Evolutionary conservation across 345 rosid genomes (phyloP).

Genomic region (Erodium maritimum): DNA sequence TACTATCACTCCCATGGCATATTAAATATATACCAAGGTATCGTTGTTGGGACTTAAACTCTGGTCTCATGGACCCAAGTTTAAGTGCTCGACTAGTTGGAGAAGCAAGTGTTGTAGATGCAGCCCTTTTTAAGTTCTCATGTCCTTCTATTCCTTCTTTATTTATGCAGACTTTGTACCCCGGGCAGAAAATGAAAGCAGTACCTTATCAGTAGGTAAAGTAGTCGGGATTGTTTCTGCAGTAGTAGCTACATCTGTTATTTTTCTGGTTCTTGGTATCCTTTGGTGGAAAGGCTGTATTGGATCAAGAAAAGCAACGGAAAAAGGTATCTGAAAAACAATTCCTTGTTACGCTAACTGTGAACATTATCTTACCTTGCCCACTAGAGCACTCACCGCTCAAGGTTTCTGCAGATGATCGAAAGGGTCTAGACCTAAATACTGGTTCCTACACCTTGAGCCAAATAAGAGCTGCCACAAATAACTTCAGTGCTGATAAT

Average conservation of each 20-base stretch:
- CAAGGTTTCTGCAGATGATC: not conserved
- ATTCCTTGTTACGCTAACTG: not conserved
- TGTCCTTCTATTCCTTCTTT: too few relatives aligned
- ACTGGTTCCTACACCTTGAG: conserved; percentile 12
- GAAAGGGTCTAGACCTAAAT: conserved; percentile 5
- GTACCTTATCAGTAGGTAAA: not conserved
- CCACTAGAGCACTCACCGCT: too few relatives aligned
- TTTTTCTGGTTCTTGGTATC: conserved; percentile 3
- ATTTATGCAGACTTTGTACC: not conserved
- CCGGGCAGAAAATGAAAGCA: not conserved
- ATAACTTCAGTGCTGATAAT: conserved; percentile 18
- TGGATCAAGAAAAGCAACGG: not conserved
- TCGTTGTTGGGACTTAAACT: too few relatives aligned
- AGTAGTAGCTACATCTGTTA: not conserved
- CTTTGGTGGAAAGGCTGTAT: conserved; percentile 11
- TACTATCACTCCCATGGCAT: too few relatives aligned
- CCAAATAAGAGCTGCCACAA: conserved; percentile 25
- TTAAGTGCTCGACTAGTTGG: too few relatives aligned
- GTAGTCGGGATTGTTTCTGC: conserved; percentile 9
- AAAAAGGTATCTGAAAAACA: conserved; percentile 1
- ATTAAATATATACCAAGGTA: too few relatives aligned
- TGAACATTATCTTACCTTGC: not conserved
- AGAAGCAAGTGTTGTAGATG: too few relatives aligned
- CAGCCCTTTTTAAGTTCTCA: too few relatives aligned
- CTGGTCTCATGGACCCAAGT: too few relatives aligned